Percentiles rank a stretch among this genome's conserved stretches.
phyloP scores from a whole-genome alignment of 352 stramenopile genomes.

The Chrysophaeum taylorii region DNA sequence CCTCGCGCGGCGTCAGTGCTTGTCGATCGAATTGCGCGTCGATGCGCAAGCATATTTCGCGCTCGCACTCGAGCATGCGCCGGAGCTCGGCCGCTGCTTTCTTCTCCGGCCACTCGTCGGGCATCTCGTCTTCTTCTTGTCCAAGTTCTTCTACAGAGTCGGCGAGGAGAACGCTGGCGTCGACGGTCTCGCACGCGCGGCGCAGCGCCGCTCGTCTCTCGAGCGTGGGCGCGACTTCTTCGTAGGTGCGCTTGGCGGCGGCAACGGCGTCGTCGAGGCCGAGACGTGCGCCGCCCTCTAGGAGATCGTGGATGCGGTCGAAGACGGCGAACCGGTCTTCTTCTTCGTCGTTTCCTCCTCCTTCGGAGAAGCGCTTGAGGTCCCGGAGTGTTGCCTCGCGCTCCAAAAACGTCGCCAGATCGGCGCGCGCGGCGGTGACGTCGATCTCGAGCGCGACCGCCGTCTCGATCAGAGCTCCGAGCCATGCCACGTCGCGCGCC shows the following conservation, averaged over 20 bases:
- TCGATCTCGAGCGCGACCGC: background rate
- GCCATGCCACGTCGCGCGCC: no score
- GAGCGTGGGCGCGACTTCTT: background rate
- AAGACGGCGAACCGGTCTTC: no score
- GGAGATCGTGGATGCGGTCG: background rate
- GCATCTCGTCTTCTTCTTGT: background rate
- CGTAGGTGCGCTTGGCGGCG: background rate
- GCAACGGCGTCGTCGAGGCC: background rate
- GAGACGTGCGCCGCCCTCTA: background rate
- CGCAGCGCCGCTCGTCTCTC: background rate
- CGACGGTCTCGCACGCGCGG: background rate
- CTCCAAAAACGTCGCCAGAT: background rate
- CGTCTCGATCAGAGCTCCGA: no score
- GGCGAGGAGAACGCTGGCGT: background rate
- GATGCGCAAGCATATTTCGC: background rate
- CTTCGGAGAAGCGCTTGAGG: background rate
- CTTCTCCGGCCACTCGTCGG: background rate
- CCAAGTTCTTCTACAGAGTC: background rate
- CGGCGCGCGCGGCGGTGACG: background rate
- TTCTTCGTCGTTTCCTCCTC: no score
- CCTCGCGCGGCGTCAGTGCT: background rate
- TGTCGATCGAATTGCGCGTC: background rate
- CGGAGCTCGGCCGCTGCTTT: background rate
- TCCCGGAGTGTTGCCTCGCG: background rate
- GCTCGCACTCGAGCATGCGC: background rate